Base-by-base conservation (phyloP, 2,329 filamentous ascomycete genomes). In the Xylariaceae sp. region DNA sequence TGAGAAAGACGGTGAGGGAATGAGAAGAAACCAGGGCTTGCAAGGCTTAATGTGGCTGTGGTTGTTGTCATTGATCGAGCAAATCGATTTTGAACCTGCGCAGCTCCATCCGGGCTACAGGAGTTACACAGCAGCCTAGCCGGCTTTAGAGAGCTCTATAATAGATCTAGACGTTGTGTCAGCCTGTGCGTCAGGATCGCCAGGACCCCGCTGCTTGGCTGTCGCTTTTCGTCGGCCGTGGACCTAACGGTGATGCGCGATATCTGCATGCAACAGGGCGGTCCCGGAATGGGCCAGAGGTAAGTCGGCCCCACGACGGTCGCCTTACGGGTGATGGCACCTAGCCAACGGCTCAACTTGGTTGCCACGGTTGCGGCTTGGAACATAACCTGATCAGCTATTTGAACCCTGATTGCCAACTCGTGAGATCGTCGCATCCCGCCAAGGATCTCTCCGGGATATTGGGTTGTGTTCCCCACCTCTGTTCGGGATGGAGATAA, bases 361-460 rank as follows among this genome's bases (percentile, higher is more conserved):
- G 51, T 51, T 54, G 50, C 56, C 51, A 47, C 56, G 50, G 49
- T 52, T 64, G 66, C 63, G 67, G 66, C 65, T 69, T 62, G 60
- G 61, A 66, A 62, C 53, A 61, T 67, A 67, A 66, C 64, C 63
- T 60, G 58, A 57, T 60, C 59, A 53, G 58, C 56, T 59, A 60
- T 46, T 53, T 45, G 55, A 56, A 55, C 59, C 51, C 49, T 56
- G 29, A 19, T 36, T 53, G 49, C 58, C 49, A 46, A 55, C 52
- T 56, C 51, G 50, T 56, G 55, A 61, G 43, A 51, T 22, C 51
- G 48, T 56, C 54, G 49, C 49, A 52, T 54, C 52, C 56, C 36
- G 46, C 57, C 49, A 54, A 53, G 61, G 56, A 60, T 64, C 47
- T 49, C 47, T 36, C 34, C 34, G 30, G 48, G 43, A 40, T 22